Base-by-base conservation (phyloP, 306 rosid species). In the Purshia tridentata region DNA sequence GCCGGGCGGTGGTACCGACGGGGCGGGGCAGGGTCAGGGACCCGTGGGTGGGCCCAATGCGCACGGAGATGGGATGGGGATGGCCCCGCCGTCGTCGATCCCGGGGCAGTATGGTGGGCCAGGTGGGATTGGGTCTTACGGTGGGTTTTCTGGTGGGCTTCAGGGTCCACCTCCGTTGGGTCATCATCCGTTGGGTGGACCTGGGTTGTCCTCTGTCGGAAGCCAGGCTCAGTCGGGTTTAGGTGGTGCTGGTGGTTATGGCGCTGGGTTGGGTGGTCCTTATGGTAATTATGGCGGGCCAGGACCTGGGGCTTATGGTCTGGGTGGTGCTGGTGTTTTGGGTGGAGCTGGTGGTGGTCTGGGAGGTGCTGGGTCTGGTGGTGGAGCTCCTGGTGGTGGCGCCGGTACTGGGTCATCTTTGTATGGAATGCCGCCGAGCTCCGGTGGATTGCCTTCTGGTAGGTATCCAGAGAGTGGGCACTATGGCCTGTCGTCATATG, bases 391-490 rank as follows among this genome's bases (percentile, higher is more conserved):
- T 3, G 72, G 59, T 15, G 16, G 73, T 1, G 67, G 75, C 4
- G 58, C 56, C 19, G 92, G 88, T 11, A 81, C 80, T 4, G 86
- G 86, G 9, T 50, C 84, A 41, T 82, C 91, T n/a, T 42, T 91
- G 81, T 89, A 91, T 67, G 86, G 98, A 75, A 40, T 93, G 83
- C 91, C 94, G 9, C 88, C 89, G 6, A 81, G 76, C 79, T 91
- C 96, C 3, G 91, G 62, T 23, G 98, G 97, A 77, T 72, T 86
- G 82, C 92, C 96, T 0, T 75, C 81, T 44, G 87, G 86, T 69
- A 96, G 94, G 51, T 94, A 91, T 85, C 92, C 85, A 2, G 97
- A 91, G 14, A 51, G 90, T 51, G 95, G 92, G 18, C 97, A 79
- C 23, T 89, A 91, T 56, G 80, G 80, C 77, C 72, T 90, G 67